Conservation (phyloP, 129 eudicot species). For the Deinandra increscens region DNA sequence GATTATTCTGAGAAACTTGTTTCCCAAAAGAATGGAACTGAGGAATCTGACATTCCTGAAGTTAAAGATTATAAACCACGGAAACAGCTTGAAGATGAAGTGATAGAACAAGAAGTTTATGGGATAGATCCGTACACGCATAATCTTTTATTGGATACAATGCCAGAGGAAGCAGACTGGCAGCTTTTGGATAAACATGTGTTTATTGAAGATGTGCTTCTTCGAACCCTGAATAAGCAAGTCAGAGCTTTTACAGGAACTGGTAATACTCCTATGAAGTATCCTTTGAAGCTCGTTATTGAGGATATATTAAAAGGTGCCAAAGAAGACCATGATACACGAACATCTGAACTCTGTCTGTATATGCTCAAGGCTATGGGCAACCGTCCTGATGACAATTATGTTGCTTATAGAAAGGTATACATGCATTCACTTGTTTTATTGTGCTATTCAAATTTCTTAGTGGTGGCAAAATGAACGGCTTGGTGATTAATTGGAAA, state of each 20-base stretch:
- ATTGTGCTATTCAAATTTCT: not conserved
- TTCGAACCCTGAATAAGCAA: conserved; percentile 75
- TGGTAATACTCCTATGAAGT: conserved; percentile 87
- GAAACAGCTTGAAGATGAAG: conserved; percentile 88
- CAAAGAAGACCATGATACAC: conserved; percentile 48
- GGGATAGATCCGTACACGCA: conserved; percentile 98
- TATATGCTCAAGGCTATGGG: conserved; percentile 65
- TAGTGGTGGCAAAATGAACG: not conserved
- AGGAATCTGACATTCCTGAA: conserved; percentile 95
- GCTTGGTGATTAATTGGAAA: not conserved
- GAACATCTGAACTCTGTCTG: conserved; percentile 56
- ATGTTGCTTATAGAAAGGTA: conserved; percentile 98
- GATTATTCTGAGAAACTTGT: conserved; percentile 76
- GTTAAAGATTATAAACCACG: conserved; percentile 89
- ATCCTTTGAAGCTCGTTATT: conserved; percentile 66
- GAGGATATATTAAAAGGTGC: conserved; percentile 59
- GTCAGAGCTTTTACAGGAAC: conserved; percentile 75
- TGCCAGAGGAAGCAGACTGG: conserved; percentile 91
- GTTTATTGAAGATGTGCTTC: conserved; percentile 85
- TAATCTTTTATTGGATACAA: conserved; percentile 87
- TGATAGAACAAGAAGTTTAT: conserved; percentile 94
- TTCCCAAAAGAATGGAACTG: conserved; percentile 79
- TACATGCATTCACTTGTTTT: not conserved
- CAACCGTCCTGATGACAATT: conserved; percentile 87
- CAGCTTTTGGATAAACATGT: conserved; percentile 73